Evolutionary conservation across 208 protist genomes (phyloP).

Genomic region (Acanthamoeba lugdunensis): DNA sequence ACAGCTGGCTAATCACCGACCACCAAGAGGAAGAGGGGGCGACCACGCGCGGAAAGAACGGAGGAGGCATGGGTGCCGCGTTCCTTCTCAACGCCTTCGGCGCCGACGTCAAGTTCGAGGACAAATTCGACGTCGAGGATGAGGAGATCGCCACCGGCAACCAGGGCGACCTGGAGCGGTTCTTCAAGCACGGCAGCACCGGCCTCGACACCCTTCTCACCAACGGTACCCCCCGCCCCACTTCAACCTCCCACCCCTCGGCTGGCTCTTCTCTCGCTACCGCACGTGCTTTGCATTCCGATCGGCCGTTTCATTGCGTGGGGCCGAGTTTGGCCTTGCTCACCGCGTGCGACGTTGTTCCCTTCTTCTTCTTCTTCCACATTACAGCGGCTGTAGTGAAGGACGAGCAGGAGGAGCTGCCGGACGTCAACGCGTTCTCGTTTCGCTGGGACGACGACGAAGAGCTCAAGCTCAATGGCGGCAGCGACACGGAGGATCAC

Average conservation of each 20-base stretch:
- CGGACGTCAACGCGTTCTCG: background rate
- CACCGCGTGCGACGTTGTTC: too few relatives aligned
- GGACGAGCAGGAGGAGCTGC: background rate
- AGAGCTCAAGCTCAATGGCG: constrained; percentile 6
- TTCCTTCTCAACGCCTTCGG: constrained; percentile 2
- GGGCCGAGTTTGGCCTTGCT: too few relatives aligned
- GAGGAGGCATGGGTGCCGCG: background rate
- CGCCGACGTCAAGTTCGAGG: background rate
- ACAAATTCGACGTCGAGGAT: constrained; percentile 6
- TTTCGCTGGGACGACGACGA: constrained; percentile 14
- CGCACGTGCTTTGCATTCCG: too few relatives aligned
- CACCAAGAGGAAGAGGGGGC: background rate
- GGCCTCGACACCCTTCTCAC: constrained; percentile 3
- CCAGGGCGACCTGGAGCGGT: background rate
- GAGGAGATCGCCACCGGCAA: constrained; percentile 11
- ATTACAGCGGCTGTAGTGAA: background rate
- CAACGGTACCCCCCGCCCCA: background rate
- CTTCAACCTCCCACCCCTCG: too few relatives aligned
- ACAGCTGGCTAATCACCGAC: background rate
- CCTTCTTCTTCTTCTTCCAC: background rate
- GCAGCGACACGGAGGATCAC: background rate
- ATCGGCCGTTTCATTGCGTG: too few relatives aligned
- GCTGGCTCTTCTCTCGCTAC: too few relatives aligned
- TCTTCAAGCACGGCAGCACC: constrained; percentile 21
- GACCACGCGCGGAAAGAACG: background rate